These are phyloP conservation scores for Leccinum huronense DNA, from an alignment of 1,284 basidiomycete species.

Conservation along the genomic window DNA sequence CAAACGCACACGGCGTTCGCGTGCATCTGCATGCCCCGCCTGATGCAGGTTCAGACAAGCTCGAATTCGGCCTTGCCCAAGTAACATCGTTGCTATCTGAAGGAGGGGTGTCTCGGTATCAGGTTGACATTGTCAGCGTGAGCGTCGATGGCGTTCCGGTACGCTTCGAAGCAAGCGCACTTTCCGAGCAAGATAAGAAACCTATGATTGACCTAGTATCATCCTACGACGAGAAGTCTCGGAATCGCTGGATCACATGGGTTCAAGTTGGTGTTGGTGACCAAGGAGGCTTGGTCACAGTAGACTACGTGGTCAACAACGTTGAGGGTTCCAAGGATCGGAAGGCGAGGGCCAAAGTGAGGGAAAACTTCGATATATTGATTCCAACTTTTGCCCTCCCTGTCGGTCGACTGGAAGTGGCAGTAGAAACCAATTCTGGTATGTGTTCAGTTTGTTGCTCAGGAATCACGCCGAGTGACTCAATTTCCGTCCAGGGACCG, in stretches of 20 bases:
- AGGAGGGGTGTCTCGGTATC: constrained; percentile 34
- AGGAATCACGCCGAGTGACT: constrained; percentile 5
- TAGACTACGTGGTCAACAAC: constrained; percentile 60
- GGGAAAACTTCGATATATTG: constrained; percentile 46
- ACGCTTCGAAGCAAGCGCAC: constrained; percentile 50
- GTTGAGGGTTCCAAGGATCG: constrained; percentile 15
- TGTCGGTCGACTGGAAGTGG: constrained; percentile 62
- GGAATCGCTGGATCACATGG: constrained; percentile 63
- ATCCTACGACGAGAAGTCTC: constrained; percentile 47
- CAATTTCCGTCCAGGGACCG: constrained; percentile 18
- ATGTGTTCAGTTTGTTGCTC: constrained; percentile 5
- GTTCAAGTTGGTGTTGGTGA: constrained; percentile 57
- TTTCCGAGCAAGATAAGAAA: constrained; percentile 39
- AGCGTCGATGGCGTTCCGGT: constrained; percentile 66
- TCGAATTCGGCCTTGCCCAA: constrained; percentile 74
- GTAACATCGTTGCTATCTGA: constrained; percentile 23
- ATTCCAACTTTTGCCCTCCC: constrained; percentile 68
- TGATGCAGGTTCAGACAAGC: constrained; percentile 58
- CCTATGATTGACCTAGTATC: constrained; percentile 39
- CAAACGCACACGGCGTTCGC: constrained; percentile 58
- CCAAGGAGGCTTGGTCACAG: constrained; percentile 48
- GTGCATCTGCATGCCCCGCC: constrained; percentile 54
- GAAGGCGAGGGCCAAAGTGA: constrained; percentile 37
- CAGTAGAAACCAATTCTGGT: constrained; percentile 54
- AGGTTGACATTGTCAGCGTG: constrained; percentile 55